phyloP scores from a whole-genome alignment of 805 yeast genomes.

The Saccharomyces paradoxus region DNA sequence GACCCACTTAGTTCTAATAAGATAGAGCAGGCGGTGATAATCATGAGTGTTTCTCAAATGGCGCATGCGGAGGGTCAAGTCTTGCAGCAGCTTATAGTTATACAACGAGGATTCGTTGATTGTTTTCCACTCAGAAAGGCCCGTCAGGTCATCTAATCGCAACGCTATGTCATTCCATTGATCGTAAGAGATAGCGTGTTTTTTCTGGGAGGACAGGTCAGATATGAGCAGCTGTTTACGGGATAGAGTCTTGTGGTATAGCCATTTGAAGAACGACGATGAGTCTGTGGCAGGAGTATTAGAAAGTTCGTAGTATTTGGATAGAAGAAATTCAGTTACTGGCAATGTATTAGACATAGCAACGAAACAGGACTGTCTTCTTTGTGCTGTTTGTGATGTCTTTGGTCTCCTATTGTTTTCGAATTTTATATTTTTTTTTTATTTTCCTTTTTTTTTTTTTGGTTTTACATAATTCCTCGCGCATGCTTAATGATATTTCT shows the following conservation, averaged over 20 bases:
- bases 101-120: conserved; percentile 55
- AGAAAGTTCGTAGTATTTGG: neutral
- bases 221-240: conserved; percentile 25
- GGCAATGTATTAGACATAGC: neutral
- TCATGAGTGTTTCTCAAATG: conserved; percentile 52
- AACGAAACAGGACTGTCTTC: neutral
- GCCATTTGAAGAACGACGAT: neutral
- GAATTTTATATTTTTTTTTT: neutral
- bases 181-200: conserved; percentile 42
- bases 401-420: neutral
- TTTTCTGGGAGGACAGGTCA: conserved; percentile 36
- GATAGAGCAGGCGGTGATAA: conserved; percentile 52
- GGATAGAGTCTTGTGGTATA: neutral
- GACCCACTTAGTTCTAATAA: conserved; percentile 76
- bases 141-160: conserved; percentile 55
- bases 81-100: conserved; percentile 56
- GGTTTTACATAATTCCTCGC: neutral
- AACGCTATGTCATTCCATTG: conserved; percentile 64
- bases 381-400: neutral
- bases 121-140: conserved; percentile 66
- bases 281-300: neutral
- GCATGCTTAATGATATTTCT: neutral
- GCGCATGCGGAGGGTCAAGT: conserved; percentile 47
- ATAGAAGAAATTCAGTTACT: neutral
- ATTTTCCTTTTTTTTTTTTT: neutral